Evolutionary conservation across 2,329 filamentous ascomycete genomes (phyloP).

Genomic region (Chrysoporthe puriensis): DNA sequence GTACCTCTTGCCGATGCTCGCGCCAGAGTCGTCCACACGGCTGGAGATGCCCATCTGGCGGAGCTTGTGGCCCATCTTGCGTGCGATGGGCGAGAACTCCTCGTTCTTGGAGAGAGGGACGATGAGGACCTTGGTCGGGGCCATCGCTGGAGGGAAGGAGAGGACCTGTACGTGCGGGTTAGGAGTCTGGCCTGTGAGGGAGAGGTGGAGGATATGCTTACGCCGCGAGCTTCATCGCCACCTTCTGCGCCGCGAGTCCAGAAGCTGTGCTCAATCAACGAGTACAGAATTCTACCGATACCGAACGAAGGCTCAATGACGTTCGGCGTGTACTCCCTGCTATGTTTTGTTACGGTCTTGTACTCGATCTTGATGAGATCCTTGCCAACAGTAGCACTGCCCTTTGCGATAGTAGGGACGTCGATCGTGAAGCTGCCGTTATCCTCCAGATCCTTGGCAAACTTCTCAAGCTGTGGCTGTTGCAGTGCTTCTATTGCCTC

Average conservation of each 20-base stretch:
- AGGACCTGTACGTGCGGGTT: constrained; percentile 56
- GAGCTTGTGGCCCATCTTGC: constrained; percentile 74
- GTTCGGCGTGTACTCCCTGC: constrained; percentile 90
- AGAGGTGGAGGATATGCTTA: constrained; percentile 53
- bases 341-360: constrained; percentile 79
- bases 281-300: constrained; percentile 92
- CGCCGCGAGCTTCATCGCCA: constrained; percentile 81
- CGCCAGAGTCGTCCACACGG: constrained; percentile 86
- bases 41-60: constrained; percentile 78
- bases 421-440: constrained; percentile 77
- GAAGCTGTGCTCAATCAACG: constrained; percentile 91
- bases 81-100: constrained; percentile 78
- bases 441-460: constrained; percentile 73
- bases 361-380: constrained; percentile 85
- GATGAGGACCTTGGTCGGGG: constrained; percentile 94
- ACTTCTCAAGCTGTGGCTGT: constrained; percentile 80
- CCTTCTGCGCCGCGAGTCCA: constrained; percentile 77
- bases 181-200: not conserved
- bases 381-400: constrained; percentile 77
- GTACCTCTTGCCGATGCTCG: constrained; percentile 93
- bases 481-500: constrained; percentile 70
- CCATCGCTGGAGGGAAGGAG: constrained; percentile 65
- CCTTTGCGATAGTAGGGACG: constrained; percentile 67
- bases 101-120: constrained; percentile 83
- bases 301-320: constrained; percentile 98